Evolutionary conservation across 805 yeast species (phyloP).

Genomic region (Isabelozyma gotoi): DNA sequence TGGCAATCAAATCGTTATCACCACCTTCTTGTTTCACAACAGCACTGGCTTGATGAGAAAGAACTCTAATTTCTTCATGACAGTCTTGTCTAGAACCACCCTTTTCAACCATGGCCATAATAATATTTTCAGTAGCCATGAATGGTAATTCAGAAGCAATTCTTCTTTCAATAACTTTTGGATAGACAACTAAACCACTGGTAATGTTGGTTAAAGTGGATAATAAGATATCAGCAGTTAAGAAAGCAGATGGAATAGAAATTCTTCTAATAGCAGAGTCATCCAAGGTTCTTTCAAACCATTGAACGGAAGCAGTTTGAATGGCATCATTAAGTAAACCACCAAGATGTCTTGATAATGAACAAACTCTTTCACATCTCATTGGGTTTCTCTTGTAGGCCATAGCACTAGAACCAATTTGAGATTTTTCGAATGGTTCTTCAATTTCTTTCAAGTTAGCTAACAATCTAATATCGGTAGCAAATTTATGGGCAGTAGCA

Average conservation of each 20-base stretch:
- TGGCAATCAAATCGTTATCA: conserved; percentile 92
- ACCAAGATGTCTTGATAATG: conserved; percentile 94
- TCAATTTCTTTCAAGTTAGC: conserved; percentile 97
- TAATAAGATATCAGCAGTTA: conserved; percentile 90
- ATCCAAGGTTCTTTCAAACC: conserved; percentile 99
- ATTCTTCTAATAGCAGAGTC: conserved; percentile 98
- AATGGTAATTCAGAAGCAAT: conserved; percentile 93
- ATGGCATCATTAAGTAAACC: conserved; percentile 89
- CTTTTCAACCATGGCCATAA: conserved; percentile 99
- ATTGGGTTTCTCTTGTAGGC: conserved; percentile 99
- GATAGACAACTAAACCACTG: conserved; percentile 95
- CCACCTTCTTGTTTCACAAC: conserved; percentile 99
- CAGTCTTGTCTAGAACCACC: conserved; percentile 98
- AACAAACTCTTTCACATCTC: conserved; percentile 98
- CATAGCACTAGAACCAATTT: conserved; percentile 98
- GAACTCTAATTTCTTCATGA: conserved; percentile 95
- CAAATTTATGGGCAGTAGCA: conserved; percentile 95
- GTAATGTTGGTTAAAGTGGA: conserved; percentile 89
- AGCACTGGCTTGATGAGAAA: conserved; percentile 95
- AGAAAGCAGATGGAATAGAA: conserved; percentile 92
- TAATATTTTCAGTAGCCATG: conserved; percentile 99
- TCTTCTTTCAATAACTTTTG: conserved; percentile 97
- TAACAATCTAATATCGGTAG: conserved; percentile 91
- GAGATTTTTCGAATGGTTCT: conserved; percentile 98
- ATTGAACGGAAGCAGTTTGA: conserved; percentile 96